phyloP scores from a whole-genome alignment of 2,329 filamentous ascomycete genomes.

The Claviceps fusiformis region DNA sequence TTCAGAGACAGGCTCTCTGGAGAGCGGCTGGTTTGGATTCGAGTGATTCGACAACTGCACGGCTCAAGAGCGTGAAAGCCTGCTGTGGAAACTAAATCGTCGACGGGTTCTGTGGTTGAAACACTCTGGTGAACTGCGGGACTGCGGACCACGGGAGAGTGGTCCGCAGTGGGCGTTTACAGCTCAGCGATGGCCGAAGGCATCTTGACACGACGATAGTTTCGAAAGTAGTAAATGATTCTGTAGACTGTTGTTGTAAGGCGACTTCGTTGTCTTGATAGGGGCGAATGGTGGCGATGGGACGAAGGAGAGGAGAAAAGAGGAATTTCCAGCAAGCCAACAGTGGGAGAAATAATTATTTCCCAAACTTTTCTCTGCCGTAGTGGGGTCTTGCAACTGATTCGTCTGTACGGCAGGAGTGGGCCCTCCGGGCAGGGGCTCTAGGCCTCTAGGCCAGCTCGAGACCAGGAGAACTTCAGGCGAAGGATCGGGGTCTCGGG shows the following conservation, averaged over 20 bases:
- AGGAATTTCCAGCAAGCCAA: constrained; percentile 7
- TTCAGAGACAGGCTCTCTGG: constrained; percentile 26
- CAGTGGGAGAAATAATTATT: constrained; percentile 8
- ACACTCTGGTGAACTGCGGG: constrained; percentile 71
- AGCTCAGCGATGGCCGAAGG: constrained; percentile 76
- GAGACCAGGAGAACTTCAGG: background rate
- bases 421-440: background rate
- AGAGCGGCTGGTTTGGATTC: constrained; percentile 12
- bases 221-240: constrained; percentile 24
- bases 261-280: constrained; percentile 54
- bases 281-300: constrained; percentile 18
- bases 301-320: constrained; percentile 16
- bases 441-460: constrained; percentile 1
- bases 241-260: constrained; percentile 18
- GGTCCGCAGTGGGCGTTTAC: constrained; percentile 78
- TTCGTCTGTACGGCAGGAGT: constrained; percentile 5
- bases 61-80: constrained; percentile 31
- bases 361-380: constrained; percentile 10
- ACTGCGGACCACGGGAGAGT: constrained; percentile 51
- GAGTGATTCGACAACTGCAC: background rate
- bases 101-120: constrained; percentile 31
- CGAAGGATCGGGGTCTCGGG: background rate
- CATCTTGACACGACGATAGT: constrained; percentile 60
- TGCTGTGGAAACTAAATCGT: constrained; percentile 51
- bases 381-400: constrained; percentile 12